A percentile compares a stretch with the other conserved stretches of the same genome.
phyloP scores from a whole-genome alignment of 371 early-diverging fungal species.

The Massospora cicadina region DNA sequence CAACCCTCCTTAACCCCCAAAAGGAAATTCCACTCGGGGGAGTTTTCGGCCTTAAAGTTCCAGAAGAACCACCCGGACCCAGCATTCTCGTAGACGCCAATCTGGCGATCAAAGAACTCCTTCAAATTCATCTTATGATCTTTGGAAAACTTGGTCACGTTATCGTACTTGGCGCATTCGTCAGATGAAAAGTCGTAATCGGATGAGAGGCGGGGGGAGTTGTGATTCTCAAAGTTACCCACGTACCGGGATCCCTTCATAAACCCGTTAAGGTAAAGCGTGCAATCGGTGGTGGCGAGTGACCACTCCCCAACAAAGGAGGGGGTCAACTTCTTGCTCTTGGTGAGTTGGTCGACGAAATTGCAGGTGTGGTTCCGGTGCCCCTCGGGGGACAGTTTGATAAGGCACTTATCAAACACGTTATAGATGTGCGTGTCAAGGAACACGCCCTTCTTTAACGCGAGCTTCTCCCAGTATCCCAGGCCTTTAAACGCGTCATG shows the following conservation, averaged over 20 bases:
- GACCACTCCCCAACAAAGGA: constrained; percentile 61
- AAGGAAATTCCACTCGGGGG: constrained; percentile 54
- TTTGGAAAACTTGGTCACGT: background rate
- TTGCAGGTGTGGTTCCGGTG: constrained; percentile 16
- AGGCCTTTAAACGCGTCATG: constrained; percentile 11
- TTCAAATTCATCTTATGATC: constrained; percentile 20
- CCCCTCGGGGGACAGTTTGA: constrained; percentile 11
- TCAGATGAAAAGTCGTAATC: constrained; percentile 19
- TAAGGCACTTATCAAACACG: constrained; percentile 22
- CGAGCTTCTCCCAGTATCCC: background rate
- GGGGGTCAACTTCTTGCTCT: constrained; percentile 19
- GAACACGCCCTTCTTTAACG: background rate
- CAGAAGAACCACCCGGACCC: constrained; percentile 58
- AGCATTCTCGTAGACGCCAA: constrained; percentile 29
- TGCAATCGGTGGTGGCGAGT: constrained; percentile 53
- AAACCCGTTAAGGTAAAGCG: constrained; percentile 49
- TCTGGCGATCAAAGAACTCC: constrained; percentile 26
- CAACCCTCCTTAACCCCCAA: constrained; percentile 20
- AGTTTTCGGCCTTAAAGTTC: constrained; percentile 58
- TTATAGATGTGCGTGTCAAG: constrained; percentile 31
- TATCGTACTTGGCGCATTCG: constrained; percentile 9
- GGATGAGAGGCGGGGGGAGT: constrained; percentile 16
- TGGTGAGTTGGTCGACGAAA: constrained; percentile 12
- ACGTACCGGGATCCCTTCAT: constrained; percentile 44
- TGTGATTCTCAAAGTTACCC: constrained; percentile 24